These are phyloP conservation scores for Acacia crassicarpa DNA, from an alignment of 306 rosid genomes.

Conservation along the genomic window DNA sequence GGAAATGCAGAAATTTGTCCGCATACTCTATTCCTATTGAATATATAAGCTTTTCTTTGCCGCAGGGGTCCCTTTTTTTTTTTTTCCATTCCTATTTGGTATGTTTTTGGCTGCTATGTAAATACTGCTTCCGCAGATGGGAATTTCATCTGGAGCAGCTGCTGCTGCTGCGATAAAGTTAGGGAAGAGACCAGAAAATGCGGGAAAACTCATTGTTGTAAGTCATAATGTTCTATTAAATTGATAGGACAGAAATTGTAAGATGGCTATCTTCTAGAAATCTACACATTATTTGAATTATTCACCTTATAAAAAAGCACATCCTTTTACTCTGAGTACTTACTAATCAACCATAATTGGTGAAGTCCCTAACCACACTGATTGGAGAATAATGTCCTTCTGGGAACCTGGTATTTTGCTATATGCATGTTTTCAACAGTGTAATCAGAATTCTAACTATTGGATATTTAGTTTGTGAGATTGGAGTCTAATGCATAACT, in stretches of 20 bases:
- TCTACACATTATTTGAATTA: neutral
- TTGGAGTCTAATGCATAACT: neutral
- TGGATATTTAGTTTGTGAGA: neutral
- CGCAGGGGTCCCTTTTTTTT: neutral
- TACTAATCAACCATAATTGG: too few species aligned
- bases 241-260: constrained; percentile 10
- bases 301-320: neutral
- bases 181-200: constrained; percentile 71
- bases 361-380: too few species aligned
- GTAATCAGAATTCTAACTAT: neutral
- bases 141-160: constrained; percentile 85
- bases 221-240: constrained; percentile 26
- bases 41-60: neutral
- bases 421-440: neutral
- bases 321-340: neutral
- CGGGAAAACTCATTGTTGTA: constrained; percentile 75
- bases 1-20: neutral
- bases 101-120: neutral
- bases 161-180: constrained; percentile 67
- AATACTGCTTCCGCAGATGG: constrained; percentile 49
- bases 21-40: neutral
- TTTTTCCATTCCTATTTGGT: neutral
- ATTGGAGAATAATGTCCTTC: neutral
- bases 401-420: neutral
- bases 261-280: neutral